Conservation (phyloP, 257 asterid species). For the Penstemon davidsonii region DNA sequence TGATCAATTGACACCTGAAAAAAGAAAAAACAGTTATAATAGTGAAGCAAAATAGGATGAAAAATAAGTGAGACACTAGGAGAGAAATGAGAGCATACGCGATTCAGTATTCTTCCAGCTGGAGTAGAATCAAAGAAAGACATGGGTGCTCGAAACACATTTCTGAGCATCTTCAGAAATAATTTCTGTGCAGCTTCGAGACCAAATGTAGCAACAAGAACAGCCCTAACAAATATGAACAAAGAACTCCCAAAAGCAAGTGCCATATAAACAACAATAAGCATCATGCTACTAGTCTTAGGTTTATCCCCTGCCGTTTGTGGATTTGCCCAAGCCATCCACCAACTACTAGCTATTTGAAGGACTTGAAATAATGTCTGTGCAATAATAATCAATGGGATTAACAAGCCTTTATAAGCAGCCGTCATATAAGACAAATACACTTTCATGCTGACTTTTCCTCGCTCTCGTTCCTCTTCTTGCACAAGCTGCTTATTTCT, state of each 20-base stretch:
- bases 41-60: slow-evolving; percentile 15
- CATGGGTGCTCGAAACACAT: slow-evolving; percentile 88
- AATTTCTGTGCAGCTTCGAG: slow-evolving; percentile 93
- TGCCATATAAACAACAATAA: slow-evolving; percentile 86
- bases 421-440: slow-evolving; percentile 91
- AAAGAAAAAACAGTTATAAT: slow-evolving; percentile 35
- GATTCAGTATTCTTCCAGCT: slow-evolving; percentile 89
- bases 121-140: slow-evolving; percentile 98
- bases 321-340: slow-evolving; percentile 99
- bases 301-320: slow-evolving; percentile 83
- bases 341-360: slow-evolving; percentile 98
- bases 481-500: slow-evolving; percentile 94
- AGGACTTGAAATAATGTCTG: slow-evolving; percentile 93
- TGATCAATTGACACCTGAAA: slow-evolving; percentile 94
- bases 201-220: slow-evolving; percentile 95
- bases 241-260: slow-evolving; percentile 98
- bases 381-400: slow-evolving; percentile 85
- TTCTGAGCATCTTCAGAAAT: slow-evolving; percentile 77
- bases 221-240: slow-evolving; percentile 90
- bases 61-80: background rate
- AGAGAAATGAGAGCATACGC: slow-evolving; percentile 50
- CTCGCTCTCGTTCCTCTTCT: slow-evolving; percentile 97
- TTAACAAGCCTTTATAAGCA: slow-evolving; percentile 88
- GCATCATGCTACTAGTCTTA: slow-evolving; percentile 69
- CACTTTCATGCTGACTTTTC: slow-evolving; percentile 97